These are phyloP conservation scores for Hypoxylon sp. DNA, from an alignment of 2,329 filamentous ascomycete genomes.

Conservation along the genomic window DNA sequence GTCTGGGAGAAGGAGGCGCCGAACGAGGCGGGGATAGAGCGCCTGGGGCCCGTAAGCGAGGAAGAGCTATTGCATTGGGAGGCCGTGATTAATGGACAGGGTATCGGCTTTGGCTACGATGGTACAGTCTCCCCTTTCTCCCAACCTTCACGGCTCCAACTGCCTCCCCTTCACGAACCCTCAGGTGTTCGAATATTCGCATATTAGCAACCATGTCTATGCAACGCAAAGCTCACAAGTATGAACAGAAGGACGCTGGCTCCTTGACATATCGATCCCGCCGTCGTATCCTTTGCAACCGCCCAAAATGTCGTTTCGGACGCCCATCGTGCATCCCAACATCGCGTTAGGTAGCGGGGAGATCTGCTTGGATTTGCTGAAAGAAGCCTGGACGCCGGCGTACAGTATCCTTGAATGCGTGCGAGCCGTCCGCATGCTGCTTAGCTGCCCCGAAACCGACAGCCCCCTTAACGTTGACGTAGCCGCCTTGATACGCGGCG, in stretches of 20 bases:
- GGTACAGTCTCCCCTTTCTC: conserved; percentile 57
- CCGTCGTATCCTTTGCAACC: conserved; percentile 82
- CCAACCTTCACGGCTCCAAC: background rate
- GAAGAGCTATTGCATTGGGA: conserved; percentile 72
- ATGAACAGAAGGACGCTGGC: conserved; percentile 79
- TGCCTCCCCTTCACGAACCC: background rate
- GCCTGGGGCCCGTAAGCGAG: conserved; percentile 69
- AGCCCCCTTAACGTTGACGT: conserved; percentile 85
- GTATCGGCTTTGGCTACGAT: conserved; percentile 70
- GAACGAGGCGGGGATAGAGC: conserved; percentile 69
- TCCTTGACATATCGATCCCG: conserved; percentile 83
- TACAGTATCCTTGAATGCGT: conserved; percentile 85
- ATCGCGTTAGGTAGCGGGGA: conserved; percentile 80
- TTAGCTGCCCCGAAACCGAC: conserved; percentile 78
- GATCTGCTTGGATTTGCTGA: conserved; percentile 92
- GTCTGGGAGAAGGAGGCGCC: conserved; percentile 66
- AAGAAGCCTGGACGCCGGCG: conserved; percentile 84
- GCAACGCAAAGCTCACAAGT: background rate
- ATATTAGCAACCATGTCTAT: background rate
- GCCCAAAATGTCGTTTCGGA: conserved; percentile 85
- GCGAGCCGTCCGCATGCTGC: conserved; percentile 79
- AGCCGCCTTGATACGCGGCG: conserved; percentile 77
- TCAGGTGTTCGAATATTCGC: background rate
- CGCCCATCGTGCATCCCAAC: conserved; percentile 88
- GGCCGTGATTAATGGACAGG: conserved; percentile 72